Conservation (phyloP, 208 protist species). For the Crithidia fasciculata region DNA sequence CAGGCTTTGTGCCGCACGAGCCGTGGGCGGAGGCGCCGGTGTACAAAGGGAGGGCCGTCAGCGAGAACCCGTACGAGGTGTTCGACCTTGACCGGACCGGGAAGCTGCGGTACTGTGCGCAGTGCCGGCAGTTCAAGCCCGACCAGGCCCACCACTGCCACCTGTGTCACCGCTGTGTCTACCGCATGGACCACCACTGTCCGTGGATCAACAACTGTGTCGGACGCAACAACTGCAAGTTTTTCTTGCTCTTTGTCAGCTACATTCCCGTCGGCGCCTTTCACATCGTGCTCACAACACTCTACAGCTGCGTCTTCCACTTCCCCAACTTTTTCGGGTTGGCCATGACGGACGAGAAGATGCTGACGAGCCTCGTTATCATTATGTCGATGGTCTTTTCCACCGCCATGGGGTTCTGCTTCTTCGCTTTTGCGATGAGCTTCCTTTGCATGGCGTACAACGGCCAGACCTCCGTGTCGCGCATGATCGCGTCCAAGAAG, state of each 20-base stretch:
- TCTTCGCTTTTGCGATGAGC: slow-evolving; percentile 49
- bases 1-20: slow-evolving; percentile 58
- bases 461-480: slow-evolving; percentile 62
- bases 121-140: slow-evolving; percentile 86
- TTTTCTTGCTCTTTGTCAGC: slow-evolving; percentile 76
- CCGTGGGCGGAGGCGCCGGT: slow-evolving; percentile 51
- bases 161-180: slow-evolving; percentile 69
- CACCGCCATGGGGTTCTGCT: slow-evolving; percentile 50
- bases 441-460: slow-evolving; percentile 58
- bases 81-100: slow-evolving; percentile 46
- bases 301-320: slow-evolving; percentile 57
- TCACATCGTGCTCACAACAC: slow-evolving; percentile 57
- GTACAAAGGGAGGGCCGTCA: slow-evolving; percentile 21
- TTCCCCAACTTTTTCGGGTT: slow-evolving; percentile 31
- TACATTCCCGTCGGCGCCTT: slow-evolving; percentile 79
- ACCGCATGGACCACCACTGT: slow-evolving; percentile 88
- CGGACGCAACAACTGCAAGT: slow-evolving; percentile 68
- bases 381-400: slow-evolving; percentile 53
- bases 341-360: slow-evolving; percentile 29
- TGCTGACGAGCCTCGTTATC: slow-evolving; percentile 25
- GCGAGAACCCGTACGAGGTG: slow-evolving; percentile 69
- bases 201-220: slow-evolving; percentile 92
- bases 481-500: slow-evolving; percentile 33
- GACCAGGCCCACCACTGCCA: slow-evolving; percentile 82
- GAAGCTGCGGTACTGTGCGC: slow-evolving; percentile 65